phyloP scores from a whole-genome alignment of 1,284 basidiomycete species.

The Coniferiporia sulphurascens region DNA sequence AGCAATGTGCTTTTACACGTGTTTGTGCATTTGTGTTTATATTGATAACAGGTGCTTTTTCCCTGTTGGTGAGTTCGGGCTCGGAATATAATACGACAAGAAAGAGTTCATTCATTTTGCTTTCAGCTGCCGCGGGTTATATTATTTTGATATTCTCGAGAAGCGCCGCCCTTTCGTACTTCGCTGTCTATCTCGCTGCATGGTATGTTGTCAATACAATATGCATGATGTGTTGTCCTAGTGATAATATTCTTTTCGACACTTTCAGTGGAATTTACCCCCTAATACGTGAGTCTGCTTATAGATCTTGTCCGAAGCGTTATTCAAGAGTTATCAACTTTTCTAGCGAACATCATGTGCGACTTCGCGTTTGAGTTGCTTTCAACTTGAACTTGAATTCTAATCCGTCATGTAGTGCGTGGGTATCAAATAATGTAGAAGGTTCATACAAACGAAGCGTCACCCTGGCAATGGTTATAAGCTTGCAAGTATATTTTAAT shows the following conservation, averaged over 20 bases:
- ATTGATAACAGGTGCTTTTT: conserved; percentile 29
- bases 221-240: background rate
- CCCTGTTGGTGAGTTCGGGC: conserved; percentile 32
- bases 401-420: conserved; percentile 40
- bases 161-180: conserved; percentile 60
- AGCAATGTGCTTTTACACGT: conserved; percentile 23
- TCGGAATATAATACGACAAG: background rate
- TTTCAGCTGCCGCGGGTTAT: conserved; percentile 46
- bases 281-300: conserved; percentile 46
- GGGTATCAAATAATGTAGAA: conserved; percentile 71
- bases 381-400: background rate
- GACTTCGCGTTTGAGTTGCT: conserved; percentile 19
- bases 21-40: background rate
- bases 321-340: background rate
- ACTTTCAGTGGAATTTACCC: conserved; percentile 61
- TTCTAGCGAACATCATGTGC: conserved; percentile 58
- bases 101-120: background rate
- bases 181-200: conserved; percentile 66
- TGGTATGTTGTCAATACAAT: conserved; percentile 34
- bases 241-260: background rate
- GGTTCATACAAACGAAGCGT: conserved; percentile 75
- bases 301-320: background rate
- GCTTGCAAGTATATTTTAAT: conserved; percentile 39
- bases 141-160: conserved; percentile 62
- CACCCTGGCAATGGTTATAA: conserved; percentile 64